Conservation (phyloP, 2,329 filamentous ascomycete genomes). For the Zymoseptoria crescenta region DNA sequence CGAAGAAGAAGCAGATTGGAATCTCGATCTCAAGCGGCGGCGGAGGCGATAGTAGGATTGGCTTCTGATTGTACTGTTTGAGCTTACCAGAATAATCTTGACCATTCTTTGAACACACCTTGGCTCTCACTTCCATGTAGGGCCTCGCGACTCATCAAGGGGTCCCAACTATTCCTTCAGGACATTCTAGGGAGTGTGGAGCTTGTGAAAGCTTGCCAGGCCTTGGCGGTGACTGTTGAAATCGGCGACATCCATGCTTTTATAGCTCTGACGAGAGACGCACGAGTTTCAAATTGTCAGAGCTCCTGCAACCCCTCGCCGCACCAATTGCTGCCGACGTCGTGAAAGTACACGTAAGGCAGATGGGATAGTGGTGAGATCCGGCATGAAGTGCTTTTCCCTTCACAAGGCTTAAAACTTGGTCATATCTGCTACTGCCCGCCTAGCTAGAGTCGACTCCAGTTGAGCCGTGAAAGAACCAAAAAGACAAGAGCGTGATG, state of each 20-base stretch:
- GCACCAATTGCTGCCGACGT: not conserved
- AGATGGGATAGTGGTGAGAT: not conserved
- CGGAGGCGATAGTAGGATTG: constrained; percentile 6
- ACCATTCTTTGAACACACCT: not conserved
- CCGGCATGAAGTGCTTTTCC: not conserved
- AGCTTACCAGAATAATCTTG: not conserved
- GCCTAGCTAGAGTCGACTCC: not conserved
- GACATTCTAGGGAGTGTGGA: not conserved
- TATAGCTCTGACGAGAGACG: not conserved
- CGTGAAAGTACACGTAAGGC: not conserved
- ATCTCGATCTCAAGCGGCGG: constrained; percentile 14
- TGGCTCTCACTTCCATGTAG: not conserved
- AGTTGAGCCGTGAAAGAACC: not conserved
- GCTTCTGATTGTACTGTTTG: not conserved
- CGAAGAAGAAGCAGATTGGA: constrained; percentile 5
- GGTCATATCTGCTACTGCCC: not conserved
- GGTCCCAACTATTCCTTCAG: not conserved
- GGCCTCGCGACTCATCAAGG: not conserved
- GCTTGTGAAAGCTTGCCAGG: not conserved
- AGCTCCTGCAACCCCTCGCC: not conserved
- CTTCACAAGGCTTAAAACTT: not conserved
- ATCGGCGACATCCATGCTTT: not conserved
- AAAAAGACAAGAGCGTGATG: not conserved
- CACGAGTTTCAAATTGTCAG: not conserved
- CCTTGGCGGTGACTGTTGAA: not conserved